Evolutionary conservation across 495 filamentous ascomycete genomes (phyloP).

Genomic region (Neurospora discreta): DNA sequence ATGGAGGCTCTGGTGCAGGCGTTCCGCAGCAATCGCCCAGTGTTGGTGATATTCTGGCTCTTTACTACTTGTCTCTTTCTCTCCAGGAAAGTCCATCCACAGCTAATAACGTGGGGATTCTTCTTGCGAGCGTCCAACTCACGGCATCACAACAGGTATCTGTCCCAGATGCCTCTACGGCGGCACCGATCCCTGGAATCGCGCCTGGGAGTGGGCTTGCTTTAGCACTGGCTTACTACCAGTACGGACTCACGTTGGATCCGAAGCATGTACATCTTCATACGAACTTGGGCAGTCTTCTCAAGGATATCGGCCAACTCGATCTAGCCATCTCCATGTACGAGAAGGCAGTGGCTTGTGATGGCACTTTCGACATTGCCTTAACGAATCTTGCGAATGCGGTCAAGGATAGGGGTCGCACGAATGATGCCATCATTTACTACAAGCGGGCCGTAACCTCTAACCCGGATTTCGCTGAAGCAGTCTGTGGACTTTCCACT

Average conservation of each 20-base stretch:
- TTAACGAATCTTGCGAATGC: conserved; percentile 96
- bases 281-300: conserved; percentile 87
- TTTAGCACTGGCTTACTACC: conserved; percentile 86
- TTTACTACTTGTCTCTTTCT: conserved; percentile 94
- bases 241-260: conserved; percentile 83
- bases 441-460: conserved; percentile 83
- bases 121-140: conserved; percentile 89
- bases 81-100: conserved; percentile 95
- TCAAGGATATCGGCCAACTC: conserved; percentile 95
- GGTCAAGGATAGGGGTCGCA: conserved; percentile 90
- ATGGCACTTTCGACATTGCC: conserved; percentile 90
- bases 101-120: conserved; percentile 95
- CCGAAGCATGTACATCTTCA: conserved; percentile 92
- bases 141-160: conserved; percentile 34
- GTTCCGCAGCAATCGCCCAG: conserved; percentile 53
- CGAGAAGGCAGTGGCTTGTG: conserved; percentile 83
- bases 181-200: conserved; percentile 62
- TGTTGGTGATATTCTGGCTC: conserved; percentile 84
- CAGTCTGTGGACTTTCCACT: conserved; percentile 91
- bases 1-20: conserved; percentile 47
- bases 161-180: conserved; percentile 10
- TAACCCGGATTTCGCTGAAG: conserved; percentile 94
- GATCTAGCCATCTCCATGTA: conserved; percentile 94
- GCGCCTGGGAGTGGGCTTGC: conserved; percentile 77
- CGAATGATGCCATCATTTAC: conserved; percentile 84